A percentile compares a stretch with the other conserved stretches of the same genome.
phyloP scores from a whole-genome alignment of 2,329 filamentous ascomycete species.

The Colletotrichum gloeosporioides region DNA sequence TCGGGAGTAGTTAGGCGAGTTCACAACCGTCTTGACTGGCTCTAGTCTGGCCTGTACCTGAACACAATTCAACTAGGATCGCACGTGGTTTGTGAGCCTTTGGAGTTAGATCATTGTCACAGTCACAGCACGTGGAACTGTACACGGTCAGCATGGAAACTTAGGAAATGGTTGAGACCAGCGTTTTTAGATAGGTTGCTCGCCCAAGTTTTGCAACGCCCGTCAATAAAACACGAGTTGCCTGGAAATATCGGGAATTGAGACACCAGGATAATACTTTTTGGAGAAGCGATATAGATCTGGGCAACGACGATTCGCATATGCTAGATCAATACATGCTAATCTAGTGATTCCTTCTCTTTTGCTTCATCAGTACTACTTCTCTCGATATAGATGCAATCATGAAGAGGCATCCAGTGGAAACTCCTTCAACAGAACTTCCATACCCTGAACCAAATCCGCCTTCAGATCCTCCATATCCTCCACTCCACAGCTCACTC shows the following conservation, averaged over 20 bases:
- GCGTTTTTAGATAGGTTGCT: neutral
- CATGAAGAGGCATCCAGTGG: neutral
- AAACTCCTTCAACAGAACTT: neutral
- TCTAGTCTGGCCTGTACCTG: neutral
- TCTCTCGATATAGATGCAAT: neutral
- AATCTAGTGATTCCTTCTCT: no score
- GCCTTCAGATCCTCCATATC: neutral
- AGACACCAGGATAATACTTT: no score
- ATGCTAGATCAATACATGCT: no score
- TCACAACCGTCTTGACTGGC: neutral
- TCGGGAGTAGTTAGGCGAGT: neutral
- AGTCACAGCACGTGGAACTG: neutral
- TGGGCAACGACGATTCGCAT: no score
- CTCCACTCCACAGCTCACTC: neutral
- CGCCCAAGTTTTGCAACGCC: neutral
- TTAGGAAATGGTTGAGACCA: neutral
- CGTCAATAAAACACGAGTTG: neutral
- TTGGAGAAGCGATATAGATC: no score
- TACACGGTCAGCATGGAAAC: neutral
- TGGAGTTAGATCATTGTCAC: neutral
- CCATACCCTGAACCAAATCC: neutral
- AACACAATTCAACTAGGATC: neutral
- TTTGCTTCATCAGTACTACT: no score
- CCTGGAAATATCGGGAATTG: neutral
- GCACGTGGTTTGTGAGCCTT: neutral